Evolutionary conservation across 208 protist species (phyloP).

Genomic region (Acanthamoeba royreba): DNA sequence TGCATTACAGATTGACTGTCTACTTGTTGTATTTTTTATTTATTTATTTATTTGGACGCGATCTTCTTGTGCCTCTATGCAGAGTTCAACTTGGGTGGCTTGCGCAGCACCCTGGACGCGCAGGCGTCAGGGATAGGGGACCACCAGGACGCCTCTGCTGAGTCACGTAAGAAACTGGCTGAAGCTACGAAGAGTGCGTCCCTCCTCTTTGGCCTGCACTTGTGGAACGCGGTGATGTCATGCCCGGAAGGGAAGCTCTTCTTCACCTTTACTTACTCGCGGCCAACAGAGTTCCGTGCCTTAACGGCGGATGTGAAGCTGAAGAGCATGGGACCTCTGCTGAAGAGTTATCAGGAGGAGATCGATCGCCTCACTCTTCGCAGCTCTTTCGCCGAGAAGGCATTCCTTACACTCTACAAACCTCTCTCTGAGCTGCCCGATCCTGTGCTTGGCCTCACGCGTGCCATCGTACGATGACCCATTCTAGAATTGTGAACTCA

Average conservation of each 20-base stretch:
- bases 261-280: not conserved
- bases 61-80: no score
- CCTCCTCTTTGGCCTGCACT: not conserved
- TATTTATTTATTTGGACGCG: no score
- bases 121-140: not conserved
- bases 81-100: not conserved
- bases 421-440: conserved; percentile 21
- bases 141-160: not conserved
- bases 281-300: conserved; percentile 55
- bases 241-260: not conserved
- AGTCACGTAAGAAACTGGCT: not conserved
- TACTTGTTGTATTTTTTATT: no score
- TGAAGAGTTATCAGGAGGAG: conserved; percentile 69
- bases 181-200: not conserved
- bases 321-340: conserved; percentile 29
- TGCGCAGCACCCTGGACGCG: not conserved
- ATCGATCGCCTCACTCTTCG: conserved; percentile 61
- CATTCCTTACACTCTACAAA: conserved; percentile 61
- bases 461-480: not conserved
- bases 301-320: conserved; percentile 59
- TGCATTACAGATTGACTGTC: no score
- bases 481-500: no score
- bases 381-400: conserved; percentile 58
- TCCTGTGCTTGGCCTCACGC: conserved; percentile 40
- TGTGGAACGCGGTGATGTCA: not conserved